Percentiles rank a stretch among this genome's conserved stretches.
These are phyloP conservation scores for Penicillium hesseltinei DNA, from an alignment of 2,329 filamentous ascomycete species.

Conservation along the genomic window DNA sequence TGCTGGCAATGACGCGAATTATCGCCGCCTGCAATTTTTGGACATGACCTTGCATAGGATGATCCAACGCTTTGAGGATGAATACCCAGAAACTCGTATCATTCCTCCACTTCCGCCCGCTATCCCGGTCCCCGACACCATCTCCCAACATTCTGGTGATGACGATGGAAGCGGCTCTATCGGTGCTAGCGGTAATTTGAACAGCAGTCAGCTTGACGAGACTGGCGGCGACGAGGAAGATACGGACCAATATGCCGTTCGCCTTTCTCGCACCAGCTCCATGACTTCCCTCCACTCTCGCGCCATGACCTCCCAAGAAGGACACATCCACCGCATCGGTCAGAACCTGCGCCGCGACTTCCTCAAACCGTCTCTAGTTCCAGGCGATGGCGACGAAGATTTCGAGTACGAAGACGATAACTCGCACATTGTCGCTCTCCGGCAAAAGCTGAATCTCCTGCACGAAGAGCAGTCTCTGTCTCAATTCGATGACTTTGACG, in stretches of 20 bases:
- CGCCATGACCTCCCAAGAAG: slow-evolving; percentile 66
- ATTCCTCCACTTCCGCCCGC: slow-evolving; percentile 23
- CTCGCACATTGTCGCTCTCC: slow-evolving; percentile 47
- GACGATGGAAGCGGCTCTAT: slow-evolving; percentile 27
- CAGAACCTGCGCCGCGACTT: slow-evolving; percentile 65
- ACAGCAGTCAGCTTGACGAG: slow-evolving; percentile 31
- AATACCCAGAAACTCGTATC: slow-evolving; percentile 83
- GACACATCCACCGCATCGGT: slow-evolving; percentile 66
- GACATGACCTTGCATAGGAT: slow-evolving; percentile 85
- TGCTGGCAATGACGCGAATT: slow-evolving; percentile 69
- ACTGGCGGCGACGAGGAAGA: slow-evolving; percentile 43
- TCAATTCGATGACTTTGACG: slow-evolving; percentile 38
- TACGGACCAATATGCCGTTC: slow-evolving; percentile 42
- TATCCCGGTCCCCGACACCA: slow-evolving; percentile 29
- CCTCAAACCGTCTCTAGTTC: slow-evolving; percentile 50
- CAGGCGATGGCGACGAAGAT: slow-evolving; percentile 34
- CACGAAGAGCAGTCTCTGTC: slow-evolving; percentile 43
- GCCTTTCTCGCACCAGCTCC: slow-evolving; percentile 60
- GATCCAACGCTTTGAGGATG: slow-evolving; percentile 92
- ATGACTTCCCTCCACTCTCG: slow-evolving; percentile 67
- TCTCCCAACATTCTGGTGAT: slow-evolving; percentile 37
- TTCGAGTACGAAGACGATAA: slow-evolving; percentile 28
- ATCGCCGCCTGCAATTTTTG: slow-evolving; percentile 80
- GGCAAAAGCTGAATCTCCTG: slow-evolving; percentile 44
- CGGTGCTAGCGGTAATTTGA: slow-evolving; percentile 34